Percentiles rank a stretch among this genome's conserved stretches.
Conservation (phyloP, 495 filamentous ascomycete species). For the Gamarada debralockiae region DNA sequence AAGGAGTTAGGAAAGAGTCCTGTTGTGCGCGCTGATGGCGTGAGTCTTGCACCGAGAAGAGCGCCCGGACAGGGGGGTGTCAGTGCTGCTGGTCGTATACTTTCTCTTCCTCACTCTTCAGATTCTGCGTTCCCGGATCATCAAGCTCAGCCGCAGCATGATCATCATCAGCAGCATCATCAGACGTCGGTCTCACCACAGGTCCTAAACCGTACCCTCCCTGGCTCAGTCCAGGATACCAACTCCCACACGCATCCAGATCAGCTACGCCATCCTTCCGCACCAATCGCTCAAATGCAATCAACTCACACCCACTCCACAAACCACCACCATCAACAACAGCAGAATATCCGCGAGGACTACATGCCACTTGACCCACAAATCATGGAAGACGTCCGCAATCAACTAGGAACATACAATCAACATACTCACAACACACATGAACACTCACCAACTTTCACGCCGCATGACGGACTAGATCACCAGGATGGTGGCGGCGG, state of each 20-base stretch:
- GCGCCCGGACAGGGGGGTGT: constrained; percentile 10
- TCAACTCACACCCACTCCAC: constrained; percentile 16
- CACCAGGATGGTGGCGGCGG: constrained; percentile 20
- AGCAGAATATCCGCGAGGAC: constrained; percentile 15
- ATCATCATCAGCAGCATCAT: constrained; percentile 3
- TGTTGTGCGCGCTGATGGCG: constrained; percentile 28
- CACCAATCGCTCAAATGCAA: constrained; percentile 5
- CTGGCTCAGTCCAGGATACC: constrained; percentile 1
- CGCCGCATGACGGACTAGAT: constrained; percentile 6
- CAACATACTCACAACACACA: constrained; percentile 5
- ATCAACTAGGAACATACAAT: constrained; percentile 18
- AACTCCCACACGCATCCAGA: neutral
- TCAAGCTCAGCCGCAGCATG: constrained; percentile 4
- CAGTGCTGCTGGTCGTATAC: constrained; percentile 17
- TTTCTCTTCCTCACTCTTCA: constrained; percentile 9
- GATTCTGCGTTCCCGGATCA: neutral
- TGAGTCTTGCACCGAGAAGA: neutral
- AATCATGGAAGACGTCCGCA: constrained; percentile 23
- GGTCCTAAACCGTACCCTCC: constrained; percentile 21
- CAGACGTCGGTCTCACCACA: constrained; percentile 24
- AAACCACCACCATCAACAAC: constrained; percentile 9
- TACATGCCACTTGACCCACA: constrained; percentile 27
- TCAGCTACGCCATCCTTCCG: neutral
- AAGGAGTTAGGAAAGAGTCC: constrained; percentile 70
- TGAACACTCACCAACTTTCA: constrained; percentile 4